Base-by-base conservation (phyloP, 495 filamentous ascomycete genomes). In the Xylaria grammica region DNA sequence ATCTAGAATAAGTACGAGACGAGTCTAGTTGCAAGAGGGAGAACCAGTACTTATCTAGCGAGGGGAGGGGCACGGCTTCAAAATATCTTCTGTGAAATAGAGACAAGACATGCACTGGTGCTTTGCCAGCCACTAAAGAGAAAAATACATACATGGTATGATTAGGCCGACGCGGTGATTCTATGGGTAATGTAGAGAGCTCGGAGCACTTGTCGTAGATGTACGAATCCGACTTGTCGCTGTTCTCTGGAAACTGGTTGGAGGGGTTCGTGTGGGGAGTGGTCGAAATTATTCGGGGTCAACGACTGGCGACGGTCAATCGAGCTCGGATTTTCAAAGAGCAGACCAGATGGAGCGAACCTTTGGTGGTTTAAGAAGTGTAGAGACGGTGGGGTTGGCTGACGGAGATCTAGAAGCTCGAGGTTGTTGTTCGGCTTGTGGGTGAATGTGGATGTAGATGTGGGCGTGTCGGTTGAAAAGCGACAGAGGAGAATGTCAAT, bases 81-180 rank as follows among this genome's bases (percentile, higher is more conserved):
- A 45, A 29, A 58, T 58, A 38, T 22, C 54, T 45, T n/a, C n/a
- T 32, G 27, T 26, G 27, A 60, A 36, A 49, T 49, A 36, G 9
- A 32, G 42, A 48, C 56, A 15, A 49, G 56, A 60, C 44, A 58
- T 32, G 38, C 34, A 44, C 15, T 17, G 30, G 5, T 42, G 52
- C 34, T 40, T 24, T 13, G 32, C 24, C 49, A 30, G 30, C 4
- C 34, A 9, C 34, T 34, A 20, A 9, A 48, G 49, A 49, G n/a
- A 32, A 4, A 46, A 20, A 7, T 34, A 45, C 60, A 45, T 62
- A 62, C 60, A 19, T 27, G 3, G 26, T 29, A 30, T 52, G 48
- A 38, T 38, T 60, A 24, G 3, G 11, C 19, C n/a, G n/a, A n/a
- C 7, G 15, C 17, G 26, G 27, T 11, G 30, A 24, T 6, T 34